These are phyloP conservation scores for Suillus spraguei DNA, from an alignment of 768 basidiomycete genomes.

Conservation along the genomic window DNA sequence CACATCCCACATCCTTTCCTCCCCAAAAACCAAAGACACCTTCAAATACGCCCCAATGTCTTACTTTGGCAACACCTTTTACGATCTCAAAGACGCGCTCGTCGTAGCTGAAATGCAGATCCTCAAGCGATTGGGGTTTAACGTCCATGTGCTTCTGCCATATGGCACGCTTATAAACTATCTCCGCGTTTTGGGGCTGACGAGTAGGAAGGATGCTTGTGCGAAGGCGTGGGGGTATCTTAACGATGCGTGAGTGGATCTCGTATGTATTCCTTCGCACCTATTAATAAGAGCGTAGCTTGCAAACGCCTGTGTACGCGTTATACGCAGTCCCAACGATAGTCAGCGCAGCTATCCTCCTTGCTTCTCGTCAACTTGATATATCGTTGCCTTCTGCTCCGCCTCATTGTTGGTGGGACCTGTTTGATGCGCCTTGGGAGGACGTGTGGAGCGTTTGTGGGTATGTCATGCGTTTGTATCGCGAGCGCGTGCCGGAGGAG, in stretches of 20 bases:
- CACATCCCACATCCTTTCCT: constrained; percentile 50
- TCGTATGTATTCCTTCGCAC: neutral
- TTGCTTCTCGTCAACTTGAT: constrained; percentile 70
- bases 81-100: constrained; percentile 92
- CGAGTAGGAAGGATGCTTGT: constrained; percentile 68
- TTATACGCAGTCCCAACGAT: constrained; percentile 88
- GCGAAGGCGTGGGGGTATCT: constrained; percentile 90
- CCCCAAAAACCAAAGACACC: constrained; percentile 30
- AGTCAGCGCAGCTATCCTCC: constrained; percentile 86
- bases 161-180: constrained; percentile 97
- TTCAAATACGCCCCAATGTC: constrained; percentile 85
- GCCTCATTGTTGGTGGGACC: constrained; percentile 86
- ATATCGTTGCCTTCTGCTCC: constrained; percentile 74
- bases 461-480: constrained; percentile 82
- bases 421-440: constrained; percentile 91
- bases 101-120: constrained; percentile 98
- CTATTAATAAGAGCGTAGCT: constrained; percentile 43
- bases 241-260: constrained; percentile 83
- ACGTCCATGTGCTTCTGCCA: constrained; percentile 90
- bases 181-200: constrained; percentile 85
- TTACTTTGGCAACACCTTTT: constrained; percentile 87
- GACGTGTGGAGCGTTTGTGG: constrained; percentile 87
- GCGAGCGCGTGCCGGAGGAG: constrained; percentile 46
- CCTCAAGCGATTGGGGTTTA: constrained; percentile 93
- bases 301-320: constrained; percentile 93